phyloP scores from a whole-genome alignment of 1,284 basidiomycete species.

The Malassezia pachydermatis region DNA sequence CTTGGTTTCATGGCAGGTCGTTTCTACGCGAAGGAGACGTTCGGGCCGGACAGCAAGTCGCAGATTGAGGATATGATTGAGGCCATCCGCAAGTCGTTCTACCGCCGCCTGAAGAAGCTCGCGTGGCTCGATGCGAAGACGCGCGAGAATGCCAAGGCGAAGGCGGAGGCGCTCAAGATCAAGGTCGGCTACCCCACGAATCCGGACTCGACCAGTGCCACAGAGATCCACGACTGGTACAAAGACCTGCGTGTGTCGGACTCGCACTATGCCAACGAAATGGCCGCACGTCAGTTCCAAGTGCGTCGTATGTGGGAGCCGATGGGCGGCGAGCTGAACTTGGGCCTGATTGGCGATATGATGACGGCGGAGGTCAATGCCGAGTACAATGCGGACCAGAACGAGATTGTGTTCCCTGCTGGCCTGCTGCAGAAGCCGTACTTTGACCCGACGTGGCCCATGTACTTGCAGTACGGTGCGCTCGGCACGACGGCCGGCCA shows the following conservation, averaged over 20 bases:
- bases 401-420: constrained; percentile 87
- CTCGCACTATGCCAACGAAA: constrained; percentile 74
- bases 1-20: constrained; percentile 54
- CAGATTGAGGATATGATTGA: constrained; percentile 75
- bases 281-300: constrained; percentile 54
- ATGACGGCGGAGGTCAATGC: constrained; percentile 56
- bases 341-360: constrained; percentile 79
- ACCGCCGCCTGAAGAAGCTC: constrained; percentile 63
- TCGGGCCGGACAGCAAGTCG: constrained; percentile 66
- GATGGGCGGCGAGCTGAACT: constrained; percentile 60
- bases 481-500: constrained; percentile 41
- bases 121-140: constrained; percentile 87
- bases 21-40: constrained; percentile 74
- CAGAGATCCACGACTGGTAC: constrained; percentile 57
- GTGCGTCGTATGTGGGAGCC: constrained; percentile 59
- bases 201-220: constrained; percentile 58
- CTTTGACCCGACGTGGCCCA: constrained; percentile 75
- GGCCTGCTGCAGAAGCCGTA: constrained; percentile 88
- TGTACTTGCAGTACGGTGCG: constrained; percentile 72
- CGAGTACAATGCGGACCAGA: constrained; percentile 40
- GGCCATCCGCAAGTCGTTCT: constrained; percentile 77
- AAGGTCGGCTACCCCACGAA: constrained; percentile 79
- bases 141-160: constrained; percentile 69
- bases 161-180: constrained; percentile 68
- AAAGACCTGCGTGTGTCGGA: constrained; percentile 58